These are phyloP conservation scores for Hippophae rhamnoides DNA, from an alignment of 306 rosid species.

Conservation along the genomic window DNA sequence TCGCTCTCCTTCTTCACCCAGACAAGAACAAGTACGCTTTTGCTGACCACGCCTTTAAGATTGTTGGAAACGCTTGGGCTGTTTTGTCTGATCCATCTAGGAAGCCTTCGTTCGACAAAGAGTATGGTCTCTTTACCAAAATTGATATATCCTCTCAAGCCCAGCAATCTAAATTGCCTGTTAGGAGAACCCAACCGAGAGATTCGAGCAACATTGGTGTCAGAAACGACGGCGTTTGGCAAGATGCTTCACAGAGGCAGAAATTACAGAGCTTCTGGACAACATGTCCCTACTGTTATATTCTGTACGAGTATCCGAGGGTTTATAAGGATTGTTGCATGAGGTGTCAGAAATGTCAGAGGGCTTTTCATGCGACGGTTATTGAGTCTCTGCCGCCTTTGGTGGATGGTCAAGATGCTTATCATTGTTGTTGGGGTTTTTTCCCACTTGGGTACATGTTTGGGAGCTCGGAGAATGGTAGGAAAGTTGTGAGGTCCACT, in stretches of 20 bases:
- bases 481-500: constrained; percentile 1
- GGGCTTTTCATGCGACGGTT: constrained; percentile 52
- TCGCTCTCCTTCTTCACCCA: constrained; percentile 73
- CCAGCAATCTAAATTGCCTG: constrained; percentile 49
- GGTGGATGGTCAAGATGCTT: constrained; percentile 76
- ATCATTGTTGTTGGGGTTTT: constrained; percentile 74
- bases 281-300: constrained; percentile 83
- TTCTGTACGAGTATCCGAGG: constrained; percentile 59
- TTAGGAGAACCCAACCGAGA: constrained; percentile 26
- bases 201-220: too few relatives aligned
- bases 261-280: constrained; percentile 70
- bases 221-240: too few relatives aligned
- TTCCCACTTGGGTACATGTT: constrained; percentile 63
- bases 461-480: constrained; percentile 16
- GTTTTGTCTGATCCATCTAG: constrained; percentile 47
- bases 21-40: constrained; percentile 63
- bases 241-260: constrained; percentile 12
- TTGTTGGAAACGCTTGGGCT: constrained; percentile 81
- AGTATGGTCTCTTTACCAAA: constrained; percentile 36
- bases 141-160: constrained; percentile 30
- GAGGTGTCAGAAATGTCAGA: constrained; percentile 71
- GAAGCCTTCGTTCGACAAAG: constrained; percentile 48
- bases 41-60: constrained; percentile 65
- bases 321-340: constrained; percentile 68
- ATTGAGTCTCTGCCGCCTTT: constrained; percentile 49